Conservation (phyloP, 352 stramenopile species). For the Globisporangium recalcitrans region DNA sequence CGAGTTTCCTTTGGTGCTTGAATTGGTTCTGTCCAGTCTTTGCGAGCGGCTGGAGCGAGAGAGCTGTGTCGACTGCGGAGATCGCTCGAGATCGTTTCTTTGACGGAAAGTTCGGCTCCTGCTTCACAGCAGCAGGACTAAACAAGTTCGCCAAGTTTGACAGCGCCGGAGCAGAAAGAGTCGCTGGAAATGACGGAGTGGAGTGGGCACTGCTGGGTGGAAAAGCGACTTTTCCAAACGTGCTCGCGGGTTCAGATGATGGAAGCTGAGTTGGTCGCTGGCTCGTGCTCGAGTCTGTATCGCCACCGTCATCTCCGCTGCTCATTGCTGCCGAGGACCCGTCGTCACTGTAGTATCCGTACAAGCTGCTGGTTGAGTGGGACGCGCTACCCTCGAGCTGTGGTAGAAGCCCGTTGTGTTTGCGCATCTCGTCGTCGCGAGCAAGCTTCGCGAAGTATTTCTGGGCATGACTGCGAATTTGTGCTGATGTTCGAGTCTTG, state of each 20-base stretch:
- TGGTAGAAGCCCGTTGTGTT: slow-evolving; percentile 28
- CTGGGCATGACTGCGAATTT: slow-evolving; percentile 81
- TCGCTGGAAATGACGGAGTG: background rate
- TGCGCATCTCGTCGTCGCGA: slow-evolving; percentile 66
- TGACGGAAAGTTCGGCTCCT: background rate
- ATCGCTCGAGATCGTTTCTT: slow-evolving; percentile 34
- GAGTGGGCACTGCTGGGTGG: background rate
- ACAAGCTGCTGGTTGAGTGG: slow-evolving; percentile 12
- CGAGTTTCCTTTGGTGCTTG: slow-evolving; percentile 12
- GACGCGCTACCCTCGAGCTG: slow-evolving; percentile 15
- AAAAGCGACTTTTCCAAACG: background rate
- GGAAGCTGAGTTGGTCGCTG: slow-evolving; percentile 2
- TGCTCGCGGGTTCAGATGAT: background rate
- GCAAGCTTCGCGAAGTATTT: slow-evolving; percentile 88
- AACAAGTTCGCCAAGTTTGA: slow-evolving; percentile 6
- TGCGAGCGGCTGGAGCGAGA: background rate
- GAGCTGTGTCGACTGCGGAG: background rate
- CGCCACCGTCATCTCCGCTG: slow-evolving; percentile 44
- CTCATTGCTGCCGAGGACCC: slow-evolving; percentile 53
- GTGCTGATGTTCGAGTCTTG: slow-evolving; percentile 81
- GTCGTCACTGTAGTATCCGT: slow-evolving; percentile 60
- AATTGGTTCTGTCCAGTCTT: background rate
- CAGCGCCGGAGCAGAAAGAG: background rate
- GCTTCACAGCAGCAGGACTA: background rate
- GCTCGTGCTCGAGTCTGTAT: slow-evolving; percentile 23